Conservation (phyloP, 2,329 filamentous ascomycete genomes). For the Fusarium citri region DNA sequence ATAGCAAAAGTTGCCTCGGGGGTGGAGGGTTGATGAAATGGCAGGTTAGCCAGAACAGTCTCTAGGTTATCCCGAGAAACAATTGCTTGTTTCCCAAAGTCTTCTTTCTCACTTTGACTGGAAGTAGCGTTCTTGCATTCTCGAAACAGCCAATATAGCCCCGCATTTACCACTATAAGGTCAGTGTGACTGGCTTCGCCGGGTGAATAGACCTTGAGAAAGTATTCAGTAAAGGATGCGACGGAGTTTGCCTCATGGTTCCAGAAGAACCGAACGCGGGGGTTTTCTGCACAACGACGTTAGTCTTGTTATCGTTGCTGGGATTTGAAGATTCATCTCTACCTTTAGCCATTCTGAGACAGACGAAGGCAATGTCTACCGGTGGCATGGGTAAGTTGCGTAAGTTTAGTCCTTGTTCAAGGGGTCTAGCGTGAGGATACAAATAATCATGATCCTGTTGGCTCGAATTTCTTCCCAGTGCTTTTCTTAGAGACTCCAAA, state of each 20-base stretch:
- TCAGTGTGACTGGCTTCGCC: neutral
- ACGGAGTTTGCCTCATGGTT: neutral
- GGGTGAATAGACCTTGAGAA: neutral
- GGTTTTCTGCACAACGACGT: neutral
- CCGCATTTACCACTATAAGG: neutral
- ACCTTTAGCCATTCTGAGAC: conserved; percentile 2
- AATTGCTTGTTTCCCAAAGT: conserved; percentile 30
- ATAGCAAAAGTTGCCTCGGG: conserved; percentile 36
- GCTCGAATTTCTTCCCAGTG: neutral
- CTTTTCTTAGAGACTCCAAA: neutral
- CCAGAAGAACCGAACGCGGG: neutral
- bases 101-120: conserved; percentile 18
- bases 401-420: neutral
- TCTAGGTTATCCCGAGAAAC: conserved; percentile 47
- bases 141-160: neutral
- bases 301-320: neutral
- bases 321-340: accelerated
- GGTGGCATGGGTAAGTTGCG: neutral
- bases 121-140: neutral
- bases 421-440: neutral
- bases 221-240: neutral
- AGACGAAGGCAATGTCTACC: neutral
- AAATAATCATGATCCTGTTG: neutral
- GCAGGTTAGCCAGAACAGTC: conserved; percentile 45
- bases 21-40: conserved; percentile 45